These are phyloP conservation scores for Blastosporella zonata DNA, from an alignment of 1,284 basidiomycete species.

Conservation along the genomic window DNA sequence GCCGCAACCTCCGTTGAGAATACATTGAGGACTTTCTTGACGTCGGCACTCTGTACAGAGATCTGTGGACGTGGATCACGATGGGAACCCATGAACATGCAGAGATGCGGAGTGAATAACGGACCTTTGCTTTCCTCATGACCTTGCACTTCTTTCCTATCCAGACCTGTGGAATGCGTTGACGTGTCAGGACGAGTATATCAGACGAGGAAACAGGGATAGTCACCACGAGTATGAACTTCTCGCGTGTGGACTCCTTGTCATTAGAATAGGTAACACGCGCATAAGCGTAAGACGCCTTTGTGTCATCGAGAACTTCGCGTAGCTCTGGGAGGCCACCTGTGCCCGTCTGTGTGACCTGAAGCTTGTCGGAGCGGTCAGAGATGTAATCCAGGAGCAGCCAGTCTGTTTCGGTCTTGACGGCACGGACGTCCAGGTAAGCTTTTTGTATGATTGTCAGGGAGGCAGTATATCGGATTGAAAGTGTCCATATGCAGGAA, in stretches of 20 bases:
- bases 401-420: slow-evolving; percentile 86
- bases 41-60: slow-evolving; percentile 84
- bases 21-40: slow-evolving; percentile 75
- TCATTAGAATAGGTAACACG: slow-evolving; percentile 85
- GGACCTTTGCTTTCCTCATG: slow-evolving; percentile 88
- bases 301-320: slow-evolving; percentile 68
- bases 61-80: slow-evolving; percentile 54
- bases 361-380: slow-evolving; percentile 82
- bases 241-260: slow-evolving; percentile 83
- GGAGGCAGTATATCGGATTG: slow-evolving; percentile 12
- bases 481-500: slow-evolving; percentile 8
- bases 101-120: slow-evolving; percentile 19
- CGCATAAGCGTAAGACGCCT: slow-evolving; percentile 81
- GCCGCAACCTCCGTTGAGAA: slow-evolving; percentile 87
- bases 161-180: slow-evolving; percentile 50
- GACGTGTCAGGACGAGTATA: slow-evolving; percentile 17
- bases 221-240: slow-evolving; percentile 80
- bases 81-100: slow-evolving; percentile 23
- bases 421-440: slow-evolving; percentile 79
- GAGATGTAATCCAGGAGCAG: slow-evolving; percentile 84
- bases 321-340: slow-evolving; percentile 78
- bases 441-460: slow-evolving; percentile 45
- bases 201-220: slow-evolving; percentile 16
- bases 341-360: slow-evolving; percentile 72
- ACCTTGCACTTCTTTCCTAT: slow-evolving; percentile 84